Base-by-base conservation (phyloP, 805 yeast species). In the Ogataea trehaloabstinens region DNA sequence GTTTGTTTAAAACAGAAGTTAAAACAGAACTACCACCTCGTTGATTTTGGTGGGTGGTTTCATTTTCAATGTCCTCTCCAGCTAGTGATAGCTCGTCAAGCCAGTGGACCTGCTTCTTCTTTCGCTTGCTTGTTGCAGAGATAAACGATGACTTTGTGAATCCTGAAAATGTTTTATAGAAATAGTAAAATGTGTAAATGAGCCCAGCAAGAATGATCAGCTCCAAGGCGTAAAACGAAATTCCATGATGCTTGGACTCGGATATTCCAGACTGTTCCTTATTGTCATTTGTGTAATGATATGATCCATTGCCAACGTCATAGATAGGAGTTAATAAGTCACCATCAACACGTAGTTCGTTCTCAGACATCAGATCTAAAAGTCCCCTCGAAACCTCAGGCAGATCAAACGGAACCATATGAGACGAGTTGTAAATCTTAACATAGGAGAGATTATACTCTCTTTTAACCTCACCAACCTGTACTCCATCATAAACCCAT, bases 381-480 rank as follows among this genome's bases (percentile, higher is more conserved):
- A 90, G 62, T 13, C 88, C 87, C 48, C 89, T 70, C 6, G 90
- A 75, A 19, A 75, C 71, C 32, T 71, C 77, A 2, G 93, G 85
- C 37, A 76, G 64, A 58, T 90, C 97, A 48, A 76, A 82, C 1
- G 98, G 95, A 19, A 89, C 93, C 98, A 93, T 91, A 57, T 93
- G 98, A 3, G 95, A 83, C 0, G 95, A 78, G 50, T 86, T 77
- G 57, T 64, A 76, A 2, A 91, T 77, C 41, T 78, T 77, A 22
- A 85, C 78, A 57, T 83, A 84, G 0, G 96, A 83, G 53, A 91
- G 67, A 54, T 87, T 86, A 46, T 86, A 71, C 34, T 80, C 90
- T 15, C 61, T 35, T 42, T 60, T 60, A 27, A 76, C 49, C 25
- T 60, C 51, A 44, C 78, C 73, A 7, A 66, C 73, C 7, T 41